Base-by-base conservation (phyloP, 352 stramenopile species). In the Elongisporangium senticosum region DNA sequence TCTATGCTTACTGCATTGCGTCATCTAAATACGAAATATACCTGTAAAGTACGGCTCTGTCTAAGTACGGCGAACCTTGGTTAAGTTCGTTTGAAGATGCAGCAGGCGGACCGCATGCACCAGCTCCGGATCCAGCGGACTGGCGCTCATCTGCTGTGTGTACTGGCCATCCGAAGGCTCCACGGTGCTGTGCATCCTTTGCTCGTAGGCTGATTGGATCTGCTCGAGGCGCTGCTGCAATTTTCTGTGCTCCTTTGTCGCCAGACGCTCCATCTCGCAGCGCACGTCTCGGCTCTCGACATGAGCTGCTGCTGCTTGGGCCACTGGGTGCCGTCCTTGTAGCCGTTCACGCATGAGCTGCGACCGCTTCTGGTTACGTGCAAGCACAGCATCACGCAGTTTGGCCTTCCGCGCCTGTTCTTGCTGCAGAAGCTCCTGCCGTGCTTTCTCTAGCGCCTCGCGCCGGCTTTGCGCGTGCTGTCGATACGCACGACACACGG, bases 301-400 rank as follows among this genome's bases (percentile, higher is more conserved):
- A 39, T 24, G 56, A 11, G 17, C 23, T 55, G 15, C 10, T 53
- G 43, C 33, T 49, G 23, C 22, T 56, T 48, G 50, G 21, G 37
- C 52, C 33, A 43, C 33, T 6, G 33, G 33, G 33, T 10, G 11
- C 7, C 33, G 33, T 43, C 33, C 33, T 7, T 23, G 39, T 1
- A 64, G 58, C 39, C 59, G 63, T 23, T 64, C 59, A 13, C 70
- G 67, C 65, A 82, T 77, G n/a, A 50, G 51, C 51, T 77, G 59
- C 33, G 77, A 70, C 5, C 73, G 75, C 7, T 66, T 55, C 14
- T 65, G 62, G 60, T 85, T 87, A 21, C 77, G 72, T 19, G 62
- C 63, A 14, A 79, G 53, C 0, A 87, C 67, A 37, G 65, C 69
- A 7, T 69, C 62, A 7, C 69, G 65, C 15, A 79, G 51, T n/a